Percentiles rank a stretch among this genome's conserved stretches.
Conservation (phyloP, 768 basidiomycete genomes). For the Pulveroboletus sp. region DNA sequence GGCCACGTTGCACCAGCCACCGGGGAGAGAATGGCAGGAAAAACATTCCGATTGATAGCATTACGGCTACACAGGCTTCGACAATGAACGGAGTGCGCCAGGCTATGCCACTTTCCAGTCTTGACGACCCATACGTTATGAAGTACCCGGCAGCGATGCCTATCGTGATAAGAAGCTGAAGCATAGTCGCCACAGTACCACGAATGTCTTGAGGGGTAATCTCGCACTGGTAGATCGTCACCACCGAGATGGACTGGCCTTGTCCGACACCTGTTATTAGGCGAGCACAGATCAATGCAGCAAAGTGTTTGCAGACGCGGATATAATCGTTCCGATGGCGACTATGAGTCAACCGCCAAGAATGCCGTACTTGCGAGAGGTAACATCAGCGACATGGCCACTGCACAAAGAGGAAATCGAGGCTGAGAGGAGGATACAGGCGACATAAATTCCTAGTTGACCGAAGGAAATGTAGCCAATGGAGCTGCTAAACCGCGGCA, state of each 20-base stretch:
- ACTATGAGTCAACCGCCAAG: conserved; percentile 40
- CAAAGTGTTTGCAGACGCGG: conserved; percentile 33
- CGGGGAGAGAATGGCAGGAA: conserved; percentile 20
- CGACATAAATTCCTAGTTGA: conserved; percentile 41
- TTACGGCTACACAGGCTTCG: conserved; percentile 18
- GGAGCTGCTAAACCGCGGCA: conserved; percentile 39
- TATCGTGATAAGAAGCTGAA: conserved; percentile 41
- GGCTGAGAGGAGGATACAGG: conserved; percentile 40
- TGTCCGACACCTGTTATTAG: conserved; percentile 44
- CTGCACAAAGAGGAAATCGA: conserved; percentile 36
- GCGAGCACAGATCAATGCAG: conserved; percentile 40
- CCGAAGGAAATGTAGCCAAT: conserved; percentile 36
- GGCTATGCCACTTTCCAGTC: conserved; percentile 19
- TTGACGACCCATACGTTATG: conserved; percentile 24
- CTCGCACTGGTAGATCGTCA: conserved; percentile 39
- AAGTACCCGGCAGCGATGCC: conserved; percentile 38
- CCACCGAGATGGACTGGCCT: conserved; percentile 41
- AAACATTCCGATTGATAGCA: conserved; percentile 21
- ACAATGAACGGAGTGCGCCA: conserved; percentile 28
- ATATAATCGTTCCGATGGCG: conserved; percentile 38
- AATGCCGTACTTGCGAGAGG: conserved; percentile 44
- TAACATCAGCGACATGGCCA: conserved; percentile 41
- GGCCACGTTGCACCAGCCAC: conserved; percentile 32
- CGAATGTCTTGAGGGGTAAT: conserved; percentile 40
- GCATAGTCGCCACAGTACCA: conserved; percentile 36